These are phyloP conservation scores for Panicum miliaceum DNA, from an alignment of 176 grass and related monocot genomes.

Conservation along the genomic window DNA sequence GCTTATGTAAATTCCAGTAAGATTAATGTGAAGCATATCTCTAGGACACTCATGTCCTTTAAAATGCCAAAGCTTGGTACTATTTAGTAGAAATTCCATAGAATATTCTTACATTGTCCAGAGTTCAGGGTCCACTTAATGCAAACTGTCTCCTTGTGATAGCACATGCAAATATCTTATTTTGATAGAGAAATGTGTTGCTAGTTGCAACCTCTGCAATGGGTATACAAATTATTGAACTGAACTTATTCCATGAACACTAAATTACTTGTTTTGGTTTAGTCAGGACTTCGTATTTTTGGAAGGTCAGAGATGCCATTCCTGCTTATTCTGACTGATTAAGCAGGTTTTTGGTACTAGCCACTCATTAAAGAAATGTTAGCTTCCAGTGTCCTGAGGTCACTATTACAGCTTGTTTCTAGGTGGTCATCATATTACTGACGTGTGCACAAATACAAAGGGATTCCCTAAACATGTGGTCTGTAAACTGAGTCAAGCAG, in stretches of 20 bases:
- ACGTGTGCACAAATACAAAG: constrained; percentile 21
- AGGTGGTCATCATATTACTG: constrained; percentile 26
- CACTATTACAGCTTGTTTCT: constrained; percentile 43
- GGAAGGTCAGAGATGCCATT: constrained; percentile 22
- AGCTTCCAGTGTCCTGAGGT: constrained; percentile 30
- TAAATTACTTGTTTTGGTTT: constrained; percentile 24
- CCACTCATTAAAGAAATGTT: constrained; percentile 37
- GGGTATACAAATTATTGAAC: constrained; percentile 37
- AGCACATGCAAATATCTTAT: constrained; percentile 49
- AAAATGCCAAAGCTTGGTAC: constrained; percentile 3
- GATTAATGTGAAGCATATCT: constrained; percentile 14
- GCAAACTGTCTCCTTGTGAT: constrained; percentile 40
- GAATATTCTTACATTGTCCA: constrained; percentile 38
- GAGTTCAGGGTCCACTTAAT: constrained; percentile 30
- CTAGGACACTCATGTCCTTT: constrained; percentile 4
- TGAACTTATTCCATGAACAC: constrained; percentile 33
- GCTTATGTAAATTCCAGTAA: too few relatives aligned
- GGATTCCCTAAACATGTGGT: constrained; percentile 45
- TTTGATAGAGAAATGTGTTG: constrained; percentile 31
- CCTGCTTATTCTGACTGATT: constrained; percentile 33
- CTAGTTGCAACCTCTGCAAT: constrained; percentile 42
- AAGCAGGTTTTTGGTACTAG: constrained; percentile 28
- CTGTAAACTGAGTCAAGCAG: constrained; percentile 13
- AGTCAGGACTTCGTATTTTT: constrained; percentile 30
- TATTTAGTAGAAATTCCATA: constrained; percentile 15